phyloP scores from a whole-genome alignment of 495 filamentous ascomycete species.

The Tuber melanosporum region DNA sequence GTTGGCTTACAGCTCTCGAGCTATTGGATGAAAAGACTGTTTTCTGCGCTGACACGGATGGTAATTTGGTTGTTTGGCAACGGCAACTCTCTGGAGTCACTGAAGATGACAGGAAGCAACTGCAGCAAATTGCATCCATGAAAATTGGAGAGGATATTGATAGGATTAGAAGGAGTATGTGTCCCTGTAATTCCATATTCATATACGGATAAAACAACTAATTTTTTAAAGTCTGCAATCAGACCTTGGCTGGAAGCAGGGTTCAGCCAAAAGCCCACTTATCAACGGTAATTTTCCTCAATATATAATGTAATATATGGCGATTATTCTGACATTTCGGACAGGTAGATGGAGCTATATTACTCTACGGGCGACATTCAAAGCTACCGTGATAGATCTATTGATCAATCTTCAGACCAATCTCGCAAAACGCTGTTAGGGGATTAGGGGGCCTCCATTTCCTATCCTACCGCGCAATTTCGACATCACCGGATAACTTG shows the following conservation, averaged over 20 bases:
- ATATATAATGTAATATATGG: not conserved
- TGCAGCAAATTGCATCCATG: conserved; percentile 72
- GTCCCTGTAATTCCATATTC: conserved; percentile 10
- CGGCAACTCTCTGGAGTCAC: conserved; percentile 66
- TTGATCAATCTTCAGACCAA: conserved; percentile 74
- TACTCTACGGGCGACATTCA: conserved; percentile 78
- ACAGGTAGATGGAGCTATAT: conserved; percentile 84
- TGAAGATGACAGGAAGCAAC: conserved; percentile 60
- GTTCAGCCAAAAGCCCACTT: conserved; percentile 70
- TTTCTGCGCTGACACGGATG: conserved; percentile 75
- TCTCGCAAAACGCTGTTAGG: conserved; percentile 52
- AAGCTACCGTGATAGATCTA: conserved; percentile 61
- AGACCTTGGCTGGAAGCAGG: conserved; percentile 20
- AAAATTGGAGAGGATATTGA: conserved; percentile 90
- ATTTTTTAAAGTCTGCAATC: conserved; percentile 17
- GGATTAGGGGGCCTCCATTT: conserved; percentile 68
- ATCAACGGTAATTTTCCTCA: conserved; percentile 65
- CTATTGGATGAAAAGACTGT: conserved; percentile 65
- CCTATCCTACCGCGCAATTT: conserved; percentile 68
- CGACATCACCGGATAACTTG: conserved; percentile 58
- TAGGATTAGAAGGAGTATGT: conserved; percentile 56
- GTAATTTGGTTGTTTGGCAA: conserved; percentile 74
- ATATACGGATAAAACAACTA: no score
- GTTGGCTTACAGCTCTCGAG: conserved; percentile 73
- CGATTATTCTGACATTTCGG: conserved; percentile 31